Evolutionary conservation across 2,329 filamentous ascomycete species (phyloP), one percentile per base, ranked within the genome.

Genomic region (Microsporum canis): DNA sequence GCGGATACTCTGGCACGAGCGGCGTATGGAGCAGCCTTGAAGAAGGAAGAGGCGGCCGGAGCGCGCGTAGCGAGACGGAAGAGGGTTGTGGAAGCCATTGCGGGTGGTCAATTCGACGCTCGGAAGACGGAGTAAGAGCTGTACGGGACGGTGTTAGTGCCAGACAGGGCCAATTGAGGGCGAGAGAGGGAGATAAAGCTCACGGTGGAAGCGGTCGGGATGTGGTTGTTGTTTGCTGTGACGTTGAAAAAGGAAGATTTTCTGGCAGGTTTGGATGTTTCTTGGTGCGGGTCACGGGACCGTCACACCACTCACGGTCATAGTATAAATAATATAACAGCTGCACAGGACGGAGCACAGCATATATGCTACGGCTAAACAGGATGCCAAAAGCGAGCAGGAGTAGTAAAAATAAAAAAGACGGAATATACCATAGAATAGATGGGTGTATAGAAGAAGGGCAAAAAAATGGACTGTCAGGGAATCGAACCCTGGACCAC

Each of bases 61-160:
- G 80, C 82, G 78, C 88, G 87, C 75, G 82, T 82, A 76, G 86
- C 86, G 72, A 86, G 77, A 73, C 88, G 87, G 78, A 91, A 79
- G 72, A 91, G 76, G 65, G 84, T 80, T 67, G 83, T 78, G 70
- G 87, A 85, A 74, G 84, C 83, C 84, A 87, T 88, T 76, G 74
- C 70, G 73, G 31, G 70, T 69, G 43, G 43, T 47, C 23, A 53
- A 27, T 10, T 59, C 45, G 53, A 39, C 53, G 36, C 31, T 56
- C 36, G 55, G 60, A 61, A 51, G 31, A 23, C 36, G 55, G 39
- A 34, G 23, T 36, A 12, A 49, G 34, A 39, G 38, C 56, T 45
- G 60, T 29, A 27, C 14, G n/a, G 6, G 12, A 38, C 41, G 14
- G 27, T 6, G 27, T 39, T 17, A 39, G 7, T 43, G 31, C 8